Evolutionary conservation across 139 green algal species (phyloP), one percentile per base, ranked within the genome.

Genomic region (Chlorella ohadii): DNA sequence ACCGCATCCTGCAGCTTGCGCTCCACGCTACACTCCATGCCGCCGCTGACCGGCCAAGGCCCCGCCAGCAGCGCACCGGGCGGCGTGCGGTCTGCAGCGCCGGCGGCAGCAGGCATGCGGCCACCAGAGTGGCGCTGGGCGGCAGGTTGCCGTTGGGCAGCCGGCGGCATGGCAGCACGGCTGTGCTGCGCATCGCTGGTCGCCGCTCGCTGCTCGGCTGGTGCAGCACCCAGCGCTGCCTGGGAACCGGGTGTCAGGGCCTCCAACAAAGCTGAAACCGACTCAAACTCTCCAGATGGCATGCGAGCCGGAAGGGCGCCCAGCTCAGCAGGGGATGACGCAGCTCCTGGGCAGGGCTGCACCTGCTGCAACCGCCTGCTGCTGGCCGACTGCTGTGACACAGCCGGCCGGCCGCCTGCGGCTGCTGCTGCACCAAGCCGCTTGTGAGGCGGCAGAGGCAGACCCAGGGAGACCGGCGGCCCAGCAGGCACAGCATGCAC

Each of bases 1-100:
- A 77, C 70, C 13, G 70, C 70, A 16, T 47, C 70, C 25, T 56
- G 41, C 70, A 77, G 70, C 70, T 77, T 59, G 39, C 25, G 27
- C 70, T 77, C 70, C 15, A 77, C 34, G 16, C 27, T 47, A 27
- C 34, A 27, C 13, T 61, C 19, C 13, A 47, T 77, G 39, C 39
- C 39, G 16, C 25, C 23, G 70, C 27, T 22, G 4, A 15, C 39
- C 27, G 27, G 36, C 70, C 2, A 12, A 27, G 2, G 27, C 25
- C 19, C 44, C 4, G 36, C 39, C 16, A n/a, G 11, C 11, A 59
- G 51, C 51, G 51, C 51, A 59, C 12, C 20, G 3, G 39, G 28
- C 1, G 70, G 70, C 11, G 41, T 59, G 28, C 13, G 25, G 11
- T 47, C 41, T 4, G 11, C 20, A 20, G 28, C 70, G 13, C 39